Conservation (phyloP, 2,329 filamentous ascomycete genomes). For the Seiridium cupressi region DNA sequence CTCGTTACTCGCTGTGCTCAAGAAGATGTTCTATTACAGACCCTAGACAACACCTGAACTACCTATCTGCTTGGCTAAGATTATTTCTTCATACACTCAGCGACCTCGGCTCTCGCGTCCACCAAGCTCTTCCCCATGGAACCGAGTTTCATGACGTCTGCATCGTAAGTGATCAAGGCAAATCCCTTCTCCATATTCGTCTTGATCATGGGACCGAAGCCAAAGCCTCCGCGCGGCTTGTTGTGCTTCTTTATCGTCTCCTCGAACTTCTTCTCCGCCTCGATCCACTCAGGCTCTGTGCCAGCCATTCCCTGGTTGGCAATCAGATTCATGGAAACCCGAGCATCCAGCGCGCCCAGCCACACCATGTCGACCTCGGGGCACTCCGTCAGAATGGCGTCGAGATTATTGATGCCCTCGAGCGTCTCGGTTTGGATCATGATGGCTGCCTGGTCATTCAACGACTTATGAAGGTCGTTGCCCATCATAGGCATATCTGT, state of each 20-base stretch:
- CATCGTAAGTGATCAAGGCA: constrained; percentile 7
- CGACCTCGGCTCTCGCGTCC: not conserved
- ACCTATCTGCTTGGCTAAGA: no score
- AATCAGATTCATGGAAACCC: constrained; percentile 42
- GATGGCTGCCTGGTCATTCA: constrained; percentile 46
- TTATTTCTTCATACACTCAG: not conserved
- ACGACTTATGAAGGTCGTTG: constrained; percentile 33
- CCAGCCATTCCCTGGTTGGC: constrained; percentile 24
- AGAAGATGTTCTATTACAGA: not conserved
- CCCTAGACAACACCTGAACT: no score
- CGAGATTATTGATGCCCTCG: constrained; percentile 43
- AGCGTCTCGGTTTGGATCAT: constrained; percentile 47
- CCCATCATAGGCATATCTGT: constrained; percentile 34
- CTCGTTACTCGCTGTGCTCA: not conserved
- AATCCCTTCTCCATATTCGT: constrained; percentile 17
- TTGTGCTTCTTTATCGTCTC: constrained; percentile 42
- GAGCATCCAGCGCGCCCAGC: constrained; percentile 42
- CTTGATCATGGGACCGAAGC: constrained; percentile 24
- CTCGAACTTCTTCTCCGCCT: constrained; percentile 34
- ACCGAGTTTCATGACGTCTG: constrained; percentile 4
- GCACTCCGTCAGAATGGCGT: constrained; percentile 43
- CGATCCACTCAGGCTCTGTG: constrained; percentile 40
- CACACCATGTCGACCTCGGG: constrained; percentile 46
- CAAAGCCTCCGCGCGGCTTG: constrained; percentile 37
- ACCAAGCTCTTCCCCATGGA: not conserved